Base-by-base conservation (phyloP, 2,329 filamentous ascomycete genomes). In the Phyllosticta ampelicida region DNA sequence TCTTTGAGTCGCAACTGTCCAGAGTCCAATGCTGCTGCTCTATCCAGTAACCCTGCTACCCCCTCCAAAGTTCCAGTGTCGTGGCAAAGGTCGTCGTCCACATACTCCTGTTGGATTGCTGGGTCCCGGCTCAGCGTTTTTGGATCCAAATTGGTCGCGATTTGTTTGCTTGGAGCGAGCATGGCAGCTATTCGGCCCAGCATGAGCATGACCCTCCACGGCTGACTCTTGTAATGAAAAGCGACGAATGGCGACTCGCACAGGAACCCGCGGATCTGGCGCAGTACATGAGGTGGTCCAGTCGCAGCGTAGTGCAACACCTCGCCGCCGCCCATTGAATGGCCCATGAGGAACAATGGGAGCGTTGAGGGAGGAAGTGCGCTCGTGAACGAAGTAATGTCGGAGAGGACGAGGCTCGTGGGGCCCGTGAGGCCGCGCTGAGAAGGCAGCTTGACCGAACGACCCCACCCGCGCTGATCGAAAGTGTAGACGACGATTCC, bases 391-490 rank as follows among this genome's bases (percentile, higher is more conserved):
- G 85, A 84, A 10, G 84, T 87, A 57, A 96, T 84, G 70, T 96
- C 91, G 60, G 80, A 78, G 51, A 95, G 75, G 59, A 96, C 89
- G 58, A 78, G 80, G 1, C 78, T 63, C 1, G 90, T 95, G 6
- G 86, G 79, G 6, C 91, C 91, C 1, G 87, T 89, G 57, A 83
- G 77, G 54, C 91, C 91, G 65, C 77, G 79, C 61, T 92, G 80
- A 11, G 80, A 72, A 20, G 81, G 75, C 55, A 76, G 78, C 44
- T 73, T 77, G 20, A 86, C 87, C 56, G 83, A 87, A 58, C 82
- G 84, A 61, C 91, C 91, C 90, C 90, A 96, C 70, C 91, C 90
- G 70, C 80, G 85, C 77, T 96, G 91, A 71, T 96, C 91, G 70
- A 91, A 88, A 61, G 83, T 80, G 67, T 86, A 82, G 53, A 89